Percentiles rank a stretch among this genome's conserved stretches.
Evolutionary conservation across 2,329 filamentous ascomycete species (phyloP).

Genomic region (Cytospora piceicola): DNA sequence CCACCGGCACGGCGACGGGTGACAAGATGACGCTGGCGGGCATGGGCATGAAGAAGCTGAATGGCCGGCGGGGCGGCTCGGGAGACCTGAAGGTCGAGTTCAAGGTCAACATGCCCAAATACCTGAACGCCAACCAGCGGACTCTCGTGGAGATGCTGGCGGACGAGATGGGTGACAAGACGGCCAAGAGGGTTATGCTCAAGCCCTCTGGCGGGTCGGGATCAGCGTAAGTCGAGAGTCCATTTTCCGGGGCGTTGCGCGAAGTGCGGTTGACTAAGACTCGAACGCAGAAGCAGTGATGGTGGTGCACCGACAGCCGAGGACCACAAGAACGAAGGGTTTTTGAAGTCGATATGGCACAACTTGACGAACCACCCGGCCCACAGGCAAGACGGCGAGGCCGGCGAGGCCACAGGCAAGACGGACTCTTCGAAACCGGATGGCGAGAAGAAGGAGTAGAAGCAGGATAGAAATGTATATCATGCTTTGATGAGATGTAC

Average conservation of each 20-base stretch:
- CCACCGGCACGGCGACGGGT: conserved; percentile 88
- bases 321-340: conserved; percentile 80
- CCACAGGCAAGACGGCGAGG: conserved; percentile 48
- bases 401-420: conserved; percentile 35
- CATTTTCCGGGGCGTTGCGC: conserved; percentile 2
- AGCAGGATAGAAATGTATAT: conserved; percentile 14
- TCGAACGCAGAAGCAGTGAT: conserved; percentile 3
- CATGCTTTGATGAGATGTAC: conserved; percentile 18
- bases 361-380: conserved; percentile 78
- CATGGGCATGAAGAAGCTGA: conserved; percentile 91
- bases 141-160: conserved; percentile 94
- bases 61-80: conserved; percentile 64
- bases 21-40: conserved; percentile 87
- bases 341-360: conserved; percentile 92
- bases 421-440: conserved; percentile 21
- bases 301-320: conserved; percentile 32
- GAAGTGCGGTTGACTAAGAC: conserved; percentile 14
- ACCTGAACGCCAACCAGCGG: conserved; percentile 85
- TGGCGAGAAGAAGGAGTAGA: conserved; percentile 29
- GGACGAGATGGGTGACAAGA: conserved; percentile 93
- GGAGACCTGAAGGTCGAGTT: conserved; percentile 95
- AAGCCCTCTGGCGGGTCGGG: conserved; percentile 26
- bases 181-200: conserved; percentile 83
- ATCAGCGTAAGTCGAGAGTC: conserved; percentile 47
- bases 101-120: conserved; percentile 94